Evolutionary conservation across 2,329 filamentous ascomycete genomes (phyloP), one percentile per base, ranked within the genome.

Genomic region (Conoideocrella luteorostrata): DNA sequence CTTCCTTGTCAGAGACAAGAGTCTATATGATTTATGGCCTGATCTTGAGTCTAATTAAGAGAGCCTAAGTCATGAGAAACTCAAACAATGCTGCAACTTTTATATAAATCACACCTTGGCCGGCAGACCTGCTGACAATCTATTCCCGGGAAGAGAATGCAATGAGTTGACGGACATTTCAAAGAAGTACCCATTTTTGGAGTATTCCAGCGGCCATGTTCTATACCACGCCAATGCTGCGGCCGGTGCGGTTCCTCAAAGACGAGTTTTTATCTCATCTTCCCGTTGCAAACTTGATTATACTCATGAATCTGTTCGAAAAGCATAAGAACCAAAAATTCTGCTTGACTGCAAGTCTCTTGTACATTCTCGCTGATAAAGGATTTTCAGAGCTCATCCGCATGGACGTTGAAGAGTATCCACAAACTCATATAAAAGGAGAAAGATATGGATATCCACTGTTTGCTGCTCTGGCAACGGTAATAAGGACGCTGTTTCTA

Each of bases 31-130:
- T n/a, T n/a, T n/a, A n/a, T n/a, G n/a, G n/a, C 55, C 64, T 4
- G 58, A 65, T 1, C 45, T 63, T 28, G 47, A 41, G n/a, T 46
- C 39, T 3, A 60, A 65, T 22, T 56, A 66, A 17, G 43, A 58
- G 22, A 54, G 58, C 1, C 41, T 50, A 29, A 62, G 69, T 17
- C 64, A 78, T 32, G 64, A 75, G 1, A 52, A 42, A 15, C 53
- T 76, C 5, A 75, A 68, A 47, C 38, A 62, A 38, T 69, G 64
- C 43, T 78, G 73, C 47, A 40, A 57, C 3, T 44, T 41, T 1
- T 71, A 75, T 45, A 47, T 76, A 2, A 51, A 36, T 13, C 44
- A 47, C 52, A 9, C 43, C 35, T 18, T 30, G 48, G 24, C 26
- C 41, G 11, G 11, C 30, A 21, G 18, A 9, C 17, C n/a, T n/a